A percentile compares a stretch with the other conserved stretches of the same genome.
These are phyloP conservation scores for Lodderomyces metapsilosis DNA, from an alignment of 1,139 yeast genomes.

Conservation along the genomic window DNA sequence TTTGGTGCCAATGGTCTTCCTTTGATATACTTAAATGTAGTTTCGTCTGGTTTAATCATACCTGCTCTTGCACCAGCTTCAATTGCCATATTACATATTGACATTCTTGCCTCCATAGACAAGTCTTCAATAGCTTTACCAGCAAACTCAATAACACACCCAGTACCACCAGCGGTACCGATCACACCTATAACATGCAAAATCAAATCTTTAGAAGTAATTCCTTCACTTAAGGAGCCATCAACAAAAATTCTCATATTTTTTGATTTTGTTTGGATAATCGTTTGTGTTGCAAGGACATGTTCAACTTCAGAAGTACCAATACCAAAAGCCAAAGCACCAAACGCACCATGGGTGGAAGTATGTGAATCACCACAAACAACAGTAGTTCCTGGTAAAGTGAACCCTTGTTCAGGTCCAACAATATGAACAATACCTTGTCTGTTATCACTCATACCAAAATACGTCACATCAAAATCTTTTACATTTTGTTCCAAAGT, in stretches of 20 bases:
- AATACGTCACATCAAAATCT: constrained; percentile 83
- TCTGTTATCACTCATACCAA: constrained; percentile 90
- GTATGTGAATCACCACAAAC: constrained; percentile 99
- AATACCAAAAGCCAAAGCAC: constrained; percentile 96
- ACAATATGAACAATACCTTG: constrained; percentile 98
- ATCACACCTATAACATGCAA: constrained; percentile 93
- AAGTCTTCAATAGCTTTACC: constrained; percentile 89
- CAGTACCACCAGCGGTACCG: constrained; percentile 99
- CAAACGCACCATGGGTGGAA: constrained; percentile 98
- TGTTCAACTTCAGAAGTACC: constrained; percentile 99
- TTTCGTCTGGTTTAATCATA: constrained; percentile 94
- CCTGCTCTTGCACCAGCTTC: constrained; percentile 99
- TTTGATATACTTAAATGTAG: constrained; percentile 80
- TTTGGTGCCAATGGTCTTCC: constrained; percentile 94
- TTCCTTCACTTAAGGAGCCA: constrained; percentile 82
- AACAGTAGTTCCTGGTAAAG: constrained; percentile 96
- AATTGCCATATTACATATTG: constrained; percentile 87
- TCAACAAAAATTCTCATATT: constrained; percentile 88
- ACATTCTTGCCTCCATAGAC: constrained; percentile 99
- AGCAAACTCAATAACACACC: constrained; percentile 92
- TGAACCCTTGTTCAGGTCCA: constrained; percentile 98
- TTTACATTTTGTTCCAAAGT: constrained; percentile 91
- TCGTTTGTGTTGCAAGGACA: constrained; percentile 94
- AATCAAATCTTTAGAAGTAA: constrained; percentile 92
- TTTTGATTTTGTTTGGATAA: constrained; percentile 90